These are phyloP conservation scores for Fomitopsis serialis DNA, from an alignment of 768 basidiomycete genomes.

Conservation along the genomic window DNA sequence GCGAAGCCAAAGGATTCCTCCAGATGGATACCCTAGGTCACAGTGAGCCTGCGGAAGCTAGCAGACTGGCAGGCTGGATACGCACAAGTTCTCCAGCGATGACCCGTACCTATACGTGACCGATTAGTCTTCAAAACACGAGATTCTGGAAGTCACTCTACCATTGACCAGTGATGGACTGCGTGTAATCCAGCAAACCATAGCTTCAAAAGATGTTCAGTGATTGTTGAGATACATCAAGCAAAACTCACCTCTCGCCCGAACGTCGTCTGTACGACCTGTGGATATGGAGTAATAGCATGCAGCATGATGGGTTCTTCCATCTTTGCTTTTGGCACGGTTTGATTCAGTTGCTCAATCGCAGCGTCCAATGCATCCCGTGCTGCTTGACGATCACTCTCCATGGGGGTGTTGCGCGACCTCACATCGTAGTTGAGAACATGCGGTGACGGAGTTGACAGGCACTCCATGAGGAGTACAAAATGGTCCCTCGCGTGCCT, in stretches of 20 bases:
- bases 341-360: constrained; percentile 49
- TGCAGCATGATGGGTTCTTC: constrained; percentile 64
- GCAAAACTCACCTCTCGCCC: constrained; percentile 60
- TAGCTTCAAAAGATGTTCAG: constrained; percentile 39
- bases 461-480: constrained; percentile 53
- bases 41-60: background rate
- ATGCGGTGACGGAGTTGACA: constrained; percentile 40
- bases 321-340: constrained; percentile 43
- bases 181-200: constrained; percentile 88
- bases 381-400: constrained; percentile 58
- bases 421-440: constrained; percentile 73
- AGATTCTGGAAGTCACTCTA: constrained; percentile 26
- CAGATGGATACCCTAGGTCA: constrained; percentile 53
- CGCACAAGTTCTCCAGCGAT: constrained; percentile 79
- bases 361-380: constrained; percentile 48
- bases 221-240: background rate
- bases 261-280: constrained; percentile 73
- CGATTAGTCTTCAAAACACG: too few relatives aligned
- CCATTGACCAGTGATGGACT: constrained; percentile 91
- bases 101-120: constrained; percentile 56
- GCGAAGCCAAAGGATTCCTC: constrained; percentile 82
- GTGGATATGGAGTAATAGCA: constrained; percentile 75
- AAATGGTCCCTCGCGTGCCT: constrained; percentile 86
- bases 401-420: constrained; percentile 80
- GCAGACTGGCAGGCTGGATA: constrained; percentile 1